Conservation (phyloP, 805 yeast species). For the Candida succiphila region DNA sequence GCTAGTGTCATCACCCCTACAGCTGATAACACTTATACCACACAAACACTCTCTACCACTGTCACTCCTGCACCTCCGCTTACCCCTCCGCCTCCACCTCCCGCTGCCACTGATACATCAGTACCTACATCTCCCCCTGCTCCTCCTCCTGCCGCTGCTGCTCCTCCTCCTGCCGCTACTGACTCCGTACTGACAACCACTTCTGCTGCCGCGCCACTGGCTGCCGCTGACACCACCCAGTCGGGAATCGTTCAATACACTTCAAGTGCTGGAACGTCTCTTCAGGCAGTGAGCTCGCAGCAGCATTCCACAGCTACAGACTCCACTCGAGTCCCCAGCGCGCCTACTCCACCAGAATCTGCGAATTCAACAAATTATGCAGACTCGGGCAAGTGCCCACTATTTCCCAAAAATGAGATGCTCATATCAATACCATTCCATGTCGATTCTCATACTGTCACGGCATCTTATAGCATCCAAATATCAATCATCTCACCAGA, state of each 20-base stretch:
- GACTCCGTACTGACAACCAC: background rate
- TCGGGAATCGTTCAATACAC: too few relatives aligned
- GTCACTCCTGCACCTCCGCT: background rate
- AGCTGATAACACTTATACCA: too few relatives aligned
- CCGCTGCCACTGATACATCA: background rate
- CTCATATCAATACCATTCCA: conserved; percentile 14
- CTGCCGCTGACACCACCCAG: too few relatives aligned
- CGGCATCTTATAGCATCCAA: conserved; percentile 35
- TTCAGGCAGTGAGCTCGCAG: too few relatives aligned
- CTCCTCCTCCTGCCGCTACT: conserved; percentile 1
- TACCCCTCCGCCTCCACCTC: background rate
- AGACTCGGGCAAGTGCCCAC: conserved; percentile 18
- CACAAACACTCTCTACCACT: background rate
- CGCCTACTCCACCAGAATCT: too few relatives aligned
- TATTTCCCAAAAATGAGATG: conserved; percentile 15
- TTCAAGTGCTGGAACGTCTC: too few relatives aligned
- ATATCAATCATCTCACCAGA: conserved; percentile 33
- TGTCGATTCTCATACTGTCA: conserved; percentile 16
- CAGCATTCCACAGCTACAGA: too few relatives aligned
- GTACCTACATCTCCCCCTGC: background rate
- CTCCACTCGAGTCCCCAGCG: too few relatives aligned
- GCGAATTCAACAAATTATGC: too few relatives aligned
- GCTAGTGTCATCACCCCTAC: too few relatives aligned
- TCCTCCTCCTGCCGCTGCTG: background rate
- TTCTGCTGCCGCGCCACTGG: background rate